These are phyloP conservation scores for Microascus cirrosus DNA, from an alignment of 2,329 filamentous ascomycete species.

Conservation along the genomic window DNA sequence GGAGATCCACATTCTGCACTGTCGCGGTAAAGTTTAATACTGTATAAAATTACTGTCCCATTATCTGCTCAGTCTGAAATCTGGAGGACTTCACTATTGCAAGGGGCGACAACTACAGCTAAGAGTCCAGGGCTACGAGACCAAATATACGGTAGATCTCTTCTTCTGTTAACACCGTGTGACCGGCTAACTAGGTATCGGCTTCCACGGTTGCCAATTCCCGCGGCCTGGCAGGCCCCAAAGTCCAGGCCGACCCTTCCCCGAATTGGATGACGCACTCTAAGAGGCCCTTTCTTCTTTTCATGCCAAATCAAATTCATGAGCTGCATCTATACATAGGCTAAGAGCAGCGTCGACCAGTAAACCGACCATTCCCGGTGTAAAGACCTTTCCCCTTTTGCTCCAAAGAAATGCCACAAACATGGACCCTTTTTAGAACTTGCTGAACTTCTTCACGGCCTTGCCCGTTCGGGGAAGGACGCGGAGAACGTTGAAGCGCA, in stretches of 20 bases:
- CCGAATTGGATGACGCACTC: neutral
- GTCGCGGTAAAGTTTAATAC: neutral
- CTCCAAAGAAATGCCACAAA: slow-evolving; percentile 41
- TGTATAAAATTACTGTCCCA: no score
- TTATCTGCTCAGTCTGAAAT: no score
- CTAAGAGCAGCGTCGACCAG: slow-evolving; percentile 13
- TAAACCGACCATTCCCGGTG: slow-evolving; percentile 12
- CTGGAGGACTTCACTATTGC: no score
- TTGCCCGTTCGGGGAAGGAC: slow-evolving; percentile 96
- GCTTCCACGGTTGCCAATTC: neutral
- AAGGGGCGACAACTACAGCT: neutral
- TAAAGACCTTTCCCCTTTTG: slow-evolving; percentile 26
- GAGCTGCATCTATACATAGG: slow-evolving; percentile 30
- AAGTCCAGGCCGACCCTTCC: neutral
- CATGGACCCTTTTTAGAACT: slow-evolving; percentile 63
- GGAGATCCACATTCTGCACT: neutral
- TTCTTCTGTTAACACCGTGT: neutral
- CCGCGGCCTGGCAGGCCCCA: neutral
- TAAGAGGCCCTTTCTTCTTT: neutral
- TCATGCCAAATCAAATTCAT: slow-evolving; percentile 8
- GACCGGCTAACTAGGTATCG: neutral
- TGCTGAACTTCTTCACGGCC: slow-evolving; percentile 93
- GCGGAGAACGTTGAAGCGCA: slow-evolving; percentile 99
- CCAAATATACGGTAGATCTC: neutral
- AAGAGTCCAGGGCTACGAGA: neutral